Conservation (phyloP, 2,329 filamentous ascomycete species). For the Metarhizium humberi region DNA sequence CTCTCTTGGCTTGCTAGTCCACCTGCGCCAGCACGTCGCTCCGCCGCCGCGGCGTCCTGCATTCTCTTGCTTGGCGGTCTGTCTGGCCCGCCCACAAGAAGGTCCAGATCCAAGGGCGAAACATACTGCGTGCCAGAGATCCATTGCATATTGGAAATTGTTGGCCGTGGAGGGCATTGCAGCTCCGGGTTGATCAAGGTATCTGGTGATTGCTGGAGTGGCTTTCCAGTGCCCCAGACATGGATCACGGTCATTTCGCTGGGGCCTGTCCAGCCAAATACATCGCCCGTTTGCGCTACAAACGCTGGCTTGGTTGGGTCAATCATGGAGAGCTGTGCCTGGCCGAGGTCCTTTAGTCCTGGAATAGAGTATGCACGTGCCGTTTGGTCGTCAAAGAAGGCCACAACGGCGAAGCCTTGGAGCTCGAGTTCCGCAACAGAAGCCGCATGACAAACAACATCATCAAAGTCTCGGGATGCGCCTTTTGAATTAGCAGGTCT, state of each 20-base stretch:
- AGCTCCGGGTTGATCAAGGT: constrained; percentile 70
- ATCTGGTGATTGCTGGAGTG: constrained; percentile 56
- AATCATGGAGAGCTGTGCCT: constrained; percentile 55
- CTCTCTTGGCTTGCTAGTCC: constrained; percentile 40
- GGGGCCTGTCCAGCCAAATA: constrained; percentile 82
- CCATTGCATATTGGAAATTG: constrained; percentile 94
- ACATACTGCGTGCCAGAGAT: constrained; percentile 91
- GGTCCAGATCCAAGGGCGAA: constrained; percentile 76
- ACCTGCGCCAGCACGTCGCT: constrained; percentile 50
- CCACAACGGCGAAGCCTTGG: constrained; percentile 70
- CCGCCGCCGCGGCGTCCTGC: constrained; percentile 68
- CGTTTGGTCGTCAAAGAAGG: constrained; percentile 74
- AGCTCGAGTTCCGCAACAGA: constrained; percentile 65
- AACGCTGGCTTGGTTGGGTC: constrained; percentile 63
- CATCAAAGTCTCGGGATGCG: constrained; percentile 85
- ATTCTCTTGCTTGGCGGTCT: constrained; percentile 83
- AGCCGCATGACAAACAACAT: constrained; percentile 72
- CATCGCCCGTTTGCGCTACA: constrained; percentile 69
- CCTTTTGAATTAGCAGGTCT: constrained; percentile 77
- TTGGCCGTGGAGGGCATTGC: constrained; percentile 68
- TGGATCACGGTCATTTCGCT: constrained; percentile 78
- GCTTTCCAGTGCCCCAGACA: constrained; percentile 68
- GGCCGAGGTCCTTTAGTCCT: constrained; percentile 73
- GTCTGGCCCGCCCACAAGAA: constrained; percentile 82
- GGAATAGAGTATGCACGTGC: constrained; percentile 81